Percentiles rank a stretch among this genome's conserved stretches.
Evolutionary conservation across 768 basidiomycete species (phyloP).

Genomic region (Lactarius deliciosus): DNA sequence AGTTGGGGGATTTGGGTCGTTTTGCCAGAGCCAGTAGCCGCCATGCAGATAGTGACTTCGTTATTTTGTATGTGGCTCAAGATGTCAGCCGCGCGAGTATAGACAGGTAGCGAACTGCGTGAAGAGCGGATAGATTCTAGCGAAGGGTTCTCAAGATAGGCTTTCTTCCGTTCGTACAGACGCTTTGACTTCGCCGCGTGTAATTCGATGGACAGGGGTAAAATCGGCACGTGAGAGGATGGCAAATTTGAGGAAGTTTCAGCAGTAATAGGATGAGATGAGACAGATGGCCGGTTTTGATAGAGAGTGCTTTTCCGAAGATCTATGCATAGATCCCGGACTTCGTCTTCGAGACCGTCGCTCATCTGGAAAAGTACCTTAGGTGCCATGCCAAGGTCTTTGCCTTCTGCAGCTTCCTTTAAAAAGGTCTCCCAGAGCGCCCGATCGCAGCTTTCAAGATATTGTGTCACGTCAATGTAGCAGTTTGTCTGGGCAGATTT

Average conservation of each 20-base stretch:
- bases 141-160: constrained; percentile 59
- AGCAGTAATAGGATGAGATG: constrained; percentile 12
- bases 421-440: constrained; percentile 75
- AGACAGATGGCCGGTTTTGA: constrained; percentile 52
- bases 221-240: constrained; percentile 32
- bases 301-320: constrained; percentile 65
- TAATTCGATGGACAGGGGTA: constrained; percentile 33
- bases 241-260: constrained; percentile 20
- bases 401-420: constrained; percentile 58
- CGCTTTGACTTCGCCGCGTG: constrained; percentile 54
- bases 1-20: constrained; percentile 95
- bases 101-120: constrained; percentile 73
- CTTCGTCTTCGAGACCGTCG: constrained; percentile 60
- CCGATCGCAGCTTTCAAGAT: constrained; percentile 82
- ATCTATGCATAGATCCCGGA: constrained; percentile 68
- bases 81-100: constrained; percentile 62
- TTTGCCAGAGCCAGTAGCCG: constrained; percentile 89
- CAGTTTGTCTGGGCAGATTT: constrained; percentile 69
- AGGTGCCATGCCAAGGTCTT: constrained; percentile 70
- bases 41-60: constrained; percentile 88
- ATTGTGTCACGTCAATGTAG: constrained; percentile 85
- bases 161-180: constrained; percentile 52
- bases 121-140: constrained; percentile 66
- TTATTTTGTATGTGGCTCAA: constrained; percentile 67
- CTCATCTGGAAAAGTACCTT: constrained; percentile 66